Evolutionary conservation across 2,329 filamentous ascomycete species (phyloP).

Genomic region (Epicoccum sorghinum): DNA sequence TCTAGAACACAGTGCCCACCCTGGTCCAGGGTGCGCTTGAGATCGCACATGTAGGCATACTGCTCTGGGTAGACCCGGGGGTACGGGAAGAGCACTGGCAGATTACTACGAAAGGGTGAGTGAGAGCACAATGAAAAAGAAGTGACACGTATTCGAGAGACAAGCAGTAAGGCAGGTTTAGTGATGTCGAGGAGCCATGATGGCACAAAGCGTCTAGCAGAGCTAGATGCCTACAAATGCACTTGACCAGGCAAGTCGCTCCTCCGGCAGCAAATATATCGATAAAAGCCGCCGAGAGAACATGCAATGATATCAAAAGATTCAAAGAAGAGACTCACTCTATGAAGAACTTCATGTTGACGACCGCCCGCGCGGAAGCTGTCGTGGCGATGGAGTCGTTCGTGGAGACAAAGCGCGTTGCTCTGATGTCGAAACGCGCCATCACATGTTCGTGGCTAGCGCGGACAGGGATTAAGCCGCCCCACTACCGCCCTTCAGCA

Average conservation of each 20-base stretch:
- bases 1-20: conserved; percentile 95
- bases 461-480: conserved; percentile 2
- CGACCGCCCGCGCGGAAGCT: conserved; percentile 25
- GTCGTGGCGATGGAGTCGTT: conserved; percentile 27
- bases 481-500: conserved; percentile 9
- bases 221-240: not conserved
- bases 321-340: conserved; percentile 58
- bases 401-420: conserved; percentile 19
- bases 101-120: conserved; percentile 57
- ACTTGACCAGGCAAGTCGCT: not conserved
- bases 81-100: conserved; percentile 76
- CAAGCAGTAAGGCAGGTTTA: no score
- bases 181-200: not conserved
- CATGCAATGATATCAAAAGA: not conserved
- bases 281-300: not conserved
- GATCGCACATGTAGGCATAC: conserved; percentile 77
- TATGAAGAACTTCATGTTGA: conserved; percentile 75
- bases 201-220: not conserved
- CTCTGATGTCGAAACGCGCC: conserved; percentile 10
- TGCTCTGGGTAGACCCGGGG: conserved; percentile 71
- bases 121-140: not conserved
- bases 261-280: not conserved
- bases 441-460: conserved; percentile 15
- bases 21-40: conserved; percentile 88
- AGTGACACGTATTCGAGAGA: no score